phyloP scores from a whole-genome alignment of 139 green algal genomes.

The Tetradesmus lagerheimii region DNA sequence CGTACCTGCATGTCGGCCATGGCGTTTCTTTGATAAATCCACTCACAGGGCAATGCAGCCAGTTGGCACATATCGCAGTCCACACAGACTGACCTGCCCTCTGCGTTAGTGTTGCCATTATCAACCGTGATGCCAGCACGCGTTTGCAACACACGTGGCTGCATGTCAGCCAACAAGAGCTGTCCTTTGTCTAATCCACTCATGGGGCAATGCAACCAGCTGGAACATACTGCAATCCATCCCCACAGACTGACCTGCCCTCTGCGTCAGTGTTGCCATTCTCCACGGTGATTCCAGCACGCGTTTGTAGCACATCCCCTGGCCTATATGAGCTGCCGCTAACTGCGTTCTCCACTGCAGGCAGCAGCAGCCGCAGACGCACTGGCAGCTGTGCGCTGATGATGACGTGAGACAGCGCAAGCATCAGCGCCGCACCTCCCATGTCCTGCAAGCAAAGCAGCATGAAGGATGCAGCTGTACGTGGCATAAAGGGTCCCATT shows the following conservation, averaged over 20 bases:
- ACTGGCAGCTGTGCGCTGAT: constrained; percentile 60
- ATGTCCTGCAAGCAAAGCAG: constrained; percentile 61
- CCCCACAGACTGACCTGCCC: neutral
- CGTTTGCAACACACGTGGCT: no score
- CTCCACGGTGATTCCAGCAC: constrained; percentile 75
- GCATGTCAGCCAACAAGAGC: no score
- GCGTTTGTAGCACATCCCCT: constrained; percentile 54
- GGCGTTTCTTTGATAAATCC: no score
- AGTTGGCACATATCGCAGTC: no score
- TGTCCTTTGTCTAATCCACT: no score
- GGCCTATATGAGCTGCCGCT: constrained; percentile 60
- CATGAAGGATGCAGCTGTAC: constrained; percentile 30
- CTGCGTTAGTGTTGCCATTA: constrained; percentile 62
- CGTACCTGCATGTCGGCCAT: no score
- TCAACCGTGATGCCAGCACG: neutral
- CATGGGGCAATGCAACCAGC: no score
- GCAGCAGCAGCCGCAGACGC: constrained; percentile 67
- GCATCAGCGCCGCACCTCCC: constrained; percentile 70
- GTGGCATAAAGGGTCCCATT: no score
- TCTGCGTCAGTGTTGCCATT: constrained; percentile 60
- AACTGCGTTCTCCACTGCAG: constrained; percentile 74
- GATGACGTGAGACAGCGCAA: constrained; percentile 65
- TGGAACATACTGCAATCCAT: no score
- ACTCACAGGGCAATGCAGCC: no score
- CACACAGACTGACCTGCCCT: neutral